phyloP scores from a whole-genome alignment of 306 rosid genomes.

The Acacia crassicarpa region DNA sequence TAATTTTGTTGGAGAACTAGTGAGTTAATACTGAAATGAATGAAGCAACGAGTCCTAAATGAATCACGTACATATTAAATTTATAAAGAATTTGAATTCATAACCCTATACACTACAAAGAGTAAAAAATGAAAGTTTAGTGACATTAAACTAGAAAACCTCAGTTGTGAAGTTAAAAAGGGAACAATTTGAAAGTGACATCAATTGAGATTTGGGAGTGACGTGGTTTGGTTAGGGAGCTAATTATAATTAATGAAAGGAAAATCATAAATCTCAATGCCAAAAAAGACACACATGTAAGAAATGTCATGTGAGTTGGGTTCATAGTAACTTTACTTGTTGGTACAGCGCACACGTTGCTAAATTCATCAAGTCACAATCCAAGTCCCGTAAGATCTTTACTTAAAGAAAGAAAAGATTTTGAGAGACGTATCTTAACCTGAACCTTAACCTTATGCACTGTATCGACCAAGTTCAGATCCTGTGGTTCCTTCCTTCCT shows the following conservation, averaged over 20 bases:
- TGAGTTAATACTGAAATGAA: too few relatives aligned
- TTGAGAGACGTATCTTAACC: not conserved
- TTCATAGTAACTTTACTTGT: not conserved
- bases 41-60: too few relatives aligned
- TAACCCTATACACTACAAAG: too few relatives aligned
- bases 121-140: too few relatives aligned
- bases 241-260: not conserved
- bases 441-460: not conserved
- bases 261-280: not conserved
- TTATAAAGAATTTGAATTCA: too few relatives aligned
- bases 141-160: too few relatives aligned
- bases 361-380: conserved; percentile 6
- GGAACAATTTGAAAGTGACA: not conserved
- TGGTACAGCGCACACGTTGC: not conserved
- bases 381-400: not conserved
- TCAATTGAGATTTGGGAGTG: not conserved
- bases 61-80: too few relatives aligned
- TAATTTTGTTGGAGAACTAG: too few relatives aligned
- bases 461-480: conserved; percentile 43
- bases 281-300: not conserved
- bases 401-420: not conserved
- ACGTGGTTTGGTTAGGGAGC: not conserved
- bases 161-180: too few relatives aligned
- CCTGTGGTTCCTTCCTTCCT: not conserved
- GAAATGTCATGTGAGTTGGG: not conserved